Base-by-base conservation (phyloP, 805 yeast species). In the Candida succiphila region DNA sequence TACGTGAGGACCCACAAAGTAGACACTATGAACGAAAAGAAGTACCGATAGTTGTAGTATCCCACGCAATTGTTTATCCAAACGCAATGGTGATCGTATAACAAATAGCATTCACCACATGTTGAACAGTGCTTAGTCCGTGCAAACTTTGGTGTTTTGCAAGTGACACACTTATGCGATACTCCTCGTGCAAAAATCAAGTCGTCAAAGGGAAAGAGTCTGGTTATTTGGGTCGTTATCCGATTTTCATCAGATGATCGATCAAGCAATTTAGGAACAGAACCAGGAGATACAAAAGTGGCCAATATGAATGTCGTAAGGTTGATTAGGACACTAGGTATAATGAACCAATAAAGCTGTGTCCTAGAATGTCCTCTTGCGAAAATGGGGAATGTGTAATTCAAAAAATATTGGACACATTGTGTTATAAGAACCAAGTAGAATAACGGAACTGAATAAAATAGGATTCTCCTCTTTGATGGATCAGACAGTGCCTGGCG, bases 111-210 rank as follows among this genome's bases (percentile, higher is more conserved):
- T 5, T 63, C 61, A 40, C 72, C 72, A 55, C 94, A 85, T 3
- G 61, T 61, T 1, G 76, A 62, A 48, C 95, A 85, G 53, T 85
- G 95, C 40, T 81, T 76, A 6, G 85, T 63, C 36, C 94, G 59
- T 2, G 94, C 86, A 12, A 83, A 74, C 40, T 88, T 62, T 75
- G 83, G 75, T 27, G 69, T 58, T 9, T 68, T 52, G 46, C 95
- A 85, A 1, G 79, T 69, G 3, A 66, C 25, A 35, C 73, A 67
- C 43, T 49, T 18, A 43, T 74, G 68, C 14, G 36, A 31, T 18
- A 47, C 52, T 21, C 47, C 48, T 16, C 47, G 40, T 35, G 58
- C 65, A 46, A 58, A 72, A 23, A 71, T 64, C 29, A 72, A 40
- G 14, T 58, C 56, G 45, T 72, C 66, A 35, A 54, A 50, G 4